Conservation (phyloP, 805 yeast species). For the Candida palmyrensis region DNA sequence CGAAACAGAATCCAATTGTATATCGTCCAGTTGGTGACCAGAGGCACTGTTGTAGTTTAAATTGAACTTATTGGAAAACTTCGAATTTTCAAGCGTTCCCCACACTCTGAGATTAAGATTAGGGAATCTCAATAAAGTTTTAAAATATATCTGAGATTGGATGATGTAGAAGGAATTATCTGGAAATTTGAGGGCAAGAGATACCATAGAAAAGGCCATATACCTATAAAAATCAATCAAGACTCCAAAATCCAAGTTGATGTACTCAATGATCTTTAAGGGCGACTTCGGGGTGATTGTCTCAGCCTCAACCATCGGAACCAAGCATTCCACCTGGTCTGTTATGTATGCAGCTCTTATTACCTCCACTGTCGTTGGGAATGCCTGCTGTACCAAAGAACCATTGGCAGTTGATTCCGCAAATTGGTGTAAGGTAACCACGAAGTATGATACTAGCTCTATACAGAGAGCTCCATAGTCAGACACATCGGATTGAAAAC, state of each 20-base stretch:
- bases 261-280: slow-evolving; percentile 10
- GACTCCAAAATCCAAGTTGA: slow-evolving; percentile 12
- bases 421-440: background rate
- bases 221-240: slow-evolving; percentile 21
- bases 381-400: background rate
- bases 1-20: background rate
- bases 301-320: slow-evolving; percentile 1
- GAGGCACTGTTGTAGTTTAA: background rate
- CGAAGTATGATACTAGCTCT: too few species aligned
- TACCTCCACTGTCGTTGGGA: background rate
- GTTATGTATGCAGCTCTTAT: slow-evolving; percentile 1
- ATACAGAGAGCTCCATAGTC: too few species aligned
- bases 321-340: background rate
- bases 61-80: slow-evolving; percentile 1
- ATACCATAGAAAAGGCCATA: slow-evolving; percentile 22
- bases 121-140: slow-evolving; percentile 19
- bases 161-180: slow-evolving; percentile 7
- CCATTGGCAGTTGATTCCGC: background rate
- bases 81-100: slow-evolving; percentile 5
- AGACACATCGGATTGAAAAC: too few species aligned
- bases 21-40: background rate
- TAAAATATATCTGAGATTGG: slow-evolving; percentile 20
- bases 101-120: slow-evolving; percentile 8
- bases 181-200: slow-evolving; percentile 7
- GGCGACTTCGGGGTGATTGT: slow-evolving; percentile 19